Percentiles rank a stretch among this genome's conserved stretches.
phyloP scores from a whole-genome alignment of 2,329 filamentous ascomycete species.

The Cladosporium phlei region DNA sequence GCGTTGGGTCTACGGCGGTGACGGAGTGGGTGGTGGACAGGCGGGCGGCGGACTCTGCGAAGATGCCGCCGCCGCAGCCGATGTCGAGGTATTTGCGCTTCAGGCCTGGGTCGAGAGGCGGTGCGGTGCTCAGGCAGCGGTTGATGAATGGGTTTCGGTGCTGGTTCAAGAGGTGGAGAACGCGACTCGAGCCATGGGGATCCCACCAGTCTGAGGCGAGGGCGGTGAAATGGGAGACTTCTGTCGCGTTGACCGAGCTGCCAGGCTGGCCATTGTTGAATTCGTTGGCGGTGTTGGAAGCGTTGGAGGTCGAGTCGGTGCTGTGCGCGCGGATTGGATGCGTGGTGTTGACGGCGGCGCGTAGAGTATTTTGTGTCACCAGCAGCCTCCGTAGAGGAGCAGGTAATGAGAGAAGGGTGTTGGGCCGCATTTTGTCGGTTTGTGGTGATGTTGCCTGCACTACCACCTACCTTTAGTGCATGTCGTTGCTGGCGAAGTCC shows the following conservation, averaged over 20 bases:
- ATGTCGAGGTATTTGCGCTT: constrained; percentile 77
- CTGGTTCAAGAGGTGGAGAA: constrained; percentile 97
- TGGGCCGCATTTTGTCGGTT: neutral
- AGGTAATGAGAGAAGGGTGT: constrained; percentile 2
- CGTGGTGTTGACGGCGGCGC: neutral
- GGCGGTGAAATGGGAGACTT: constrained; percentile 90
- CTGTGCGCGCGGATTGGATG: neutral
- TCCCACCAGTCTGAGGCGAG: constrained; percentile 98
- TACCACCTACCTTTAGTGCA: too few relatives aligned
- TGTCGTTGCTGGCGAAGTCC: too few relatives aligned
- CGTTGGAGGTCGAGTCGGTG: constrained; percentile 11
- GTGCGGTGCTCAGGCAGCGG: constrained; percentile 55
- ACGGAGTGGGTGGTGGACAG: constrained; percentile 60
- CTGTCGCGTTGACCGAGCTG: constrained; percentile 75
- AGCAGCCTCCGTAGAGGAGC: neutral
- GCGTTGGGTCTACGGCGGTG: constrained; percentile 72
- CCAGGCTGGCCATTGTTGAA: neutral
- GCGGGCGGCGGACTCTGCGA: constrained; percentile 79
- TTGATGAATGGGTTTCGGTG: constrained; percentile 89
- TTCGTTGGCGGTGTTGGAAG: neutral
- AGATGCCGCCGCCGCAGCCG: constrained; percentile 94
- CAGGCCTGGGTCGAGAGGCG: constrained; percentile 25
- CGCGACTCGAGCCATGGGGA: constrained; percentile 81
- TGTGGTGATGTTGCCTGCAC: neutral
- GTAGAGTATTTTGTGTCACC: neutral